phyloP scores from a whole-genome alignment of 306 rosid genomes.

The Dryas octopetala region DNA sequence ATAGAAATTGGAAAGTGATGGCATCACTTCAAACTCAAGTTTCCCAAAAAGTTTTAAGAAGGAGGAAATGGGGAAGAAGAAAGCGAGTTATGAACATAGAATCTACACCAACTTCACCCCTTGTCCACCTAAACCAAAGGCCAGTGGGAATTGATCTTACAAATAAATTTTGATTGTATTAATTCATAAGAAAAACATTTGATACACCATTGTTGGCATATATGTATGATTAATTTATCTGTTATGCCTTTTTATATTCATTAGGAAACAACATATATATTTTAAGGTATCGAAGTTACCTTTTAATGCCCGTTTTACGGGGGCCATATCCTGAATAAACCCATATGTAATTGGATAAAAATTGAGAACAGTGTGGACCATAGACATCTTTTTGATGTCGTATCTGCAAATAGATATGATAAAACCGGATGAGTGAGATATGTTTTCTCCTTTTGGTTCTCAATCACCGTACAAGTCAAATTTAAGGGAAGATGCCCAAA shows the following conservation, averaged over 20 bases:
- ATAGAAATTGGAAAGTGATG: background rate
- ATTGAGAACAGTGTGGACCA: constrained; percentile 61
- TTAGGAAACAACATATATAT: background rate
- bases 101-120: background rate
- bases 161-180: background rate
- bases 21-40: background rate
- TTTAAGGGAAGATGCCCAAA: background rate
- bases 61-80: background rate
- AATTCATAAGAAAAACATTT: background rate
- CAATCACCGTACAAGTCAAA: background rate
- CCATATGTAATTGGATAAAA: constrained; percentile 68
- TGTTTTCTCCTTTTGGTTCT: background rate
- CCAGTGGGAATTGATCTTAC: background rate
- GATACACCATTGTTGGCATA: background rate
- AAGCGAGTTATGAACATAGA: background rate
- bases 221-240: background rate
- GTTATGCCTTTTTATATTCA: background rate
- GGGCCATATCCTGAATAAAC: constrained; percentile 82
- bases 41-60: background rate
- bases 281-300: constrained; percentile 42
- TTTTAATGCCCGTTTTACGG: constrained; percentile 64
- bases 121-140: background rate
- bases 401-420: constrained; percentile 49
- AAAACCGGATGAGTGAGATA: background rate
- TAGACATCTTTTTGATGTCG: constrained; percentile 69